Conservation (phyloP, 495 filamentous ascomycete genomes). For the Staphylotrichum tortipilum region DNA sequence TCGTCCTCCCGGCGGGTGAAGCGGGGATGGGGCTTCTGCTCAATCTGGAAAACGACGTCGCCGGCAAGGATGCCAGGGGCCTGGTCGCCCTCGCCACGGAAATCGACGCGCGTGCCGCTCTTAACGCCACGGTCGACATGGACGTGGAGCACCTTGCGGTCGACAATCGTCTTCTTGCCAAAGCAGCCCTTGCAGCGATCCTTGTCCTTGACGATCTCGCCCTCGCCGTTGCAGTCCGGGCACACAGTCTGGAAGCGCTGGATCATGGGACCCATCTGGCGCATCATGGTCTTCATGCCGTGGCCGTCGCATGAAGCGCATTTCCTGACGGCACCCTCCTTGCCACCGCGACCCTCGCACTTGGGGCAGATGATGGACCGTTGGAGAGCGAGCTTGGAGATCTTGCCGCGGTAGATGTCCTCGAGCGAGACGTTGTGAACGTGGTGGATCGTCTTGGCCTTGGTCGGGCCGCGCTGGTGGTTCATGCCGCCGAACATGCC, state of each 20-base stretch:
- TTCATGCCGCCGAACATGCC: conserved; percentile 74
- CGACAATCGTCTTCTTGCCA: conserved; percentile 95
- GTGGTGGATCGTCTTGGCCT: conserved; percentile 93
- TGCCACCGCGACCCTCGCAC: conserved; percentile 93
- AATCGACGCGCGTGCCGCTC: conserved; percentile 90
- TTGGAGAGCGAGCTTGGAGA: conserved; percentile 93
- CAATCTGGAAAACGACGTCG: conserved; percentile 95
- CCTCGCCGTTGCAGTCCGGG: conserved; percentile 94
- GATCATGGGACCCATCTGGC: conserved; percentile 99
- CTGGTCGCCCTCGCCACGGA: conserved; percentile 94
- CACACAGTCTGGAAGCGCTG: conserved; percentile 99
- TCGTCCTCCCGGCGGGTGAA: conserved; percentile 97
- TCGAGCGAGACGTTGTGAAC: conserved; percentile 96
- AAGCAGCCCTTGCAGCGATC: conserved; percentile 90
- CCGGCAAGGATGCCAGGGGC: conserved; percentile 85
- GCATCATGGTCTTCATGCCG: conserved; percentile 99
- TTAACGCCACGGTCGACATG: conserved; percentile 93
- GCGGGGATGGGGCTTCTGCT: conserved; percentile 90
- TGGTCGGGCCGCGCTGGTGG: conserved; percentile 74
- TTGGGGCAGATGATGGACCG: conserved; percentile 94
- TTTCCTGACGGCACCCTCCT: conserved; percentile 90
- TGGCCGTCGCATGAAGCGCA: conserved; percentile 84
- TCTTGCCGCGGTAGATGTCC: conserved; percentile 96
- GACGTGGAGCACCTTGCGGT: conserved; percentile 96
- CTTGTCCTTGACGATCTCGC: conserved; percentile 90